Evolutionary conservation across 140 eudicot species (phyloP).

Genomic region (Anethum foeniculum): DNA sequence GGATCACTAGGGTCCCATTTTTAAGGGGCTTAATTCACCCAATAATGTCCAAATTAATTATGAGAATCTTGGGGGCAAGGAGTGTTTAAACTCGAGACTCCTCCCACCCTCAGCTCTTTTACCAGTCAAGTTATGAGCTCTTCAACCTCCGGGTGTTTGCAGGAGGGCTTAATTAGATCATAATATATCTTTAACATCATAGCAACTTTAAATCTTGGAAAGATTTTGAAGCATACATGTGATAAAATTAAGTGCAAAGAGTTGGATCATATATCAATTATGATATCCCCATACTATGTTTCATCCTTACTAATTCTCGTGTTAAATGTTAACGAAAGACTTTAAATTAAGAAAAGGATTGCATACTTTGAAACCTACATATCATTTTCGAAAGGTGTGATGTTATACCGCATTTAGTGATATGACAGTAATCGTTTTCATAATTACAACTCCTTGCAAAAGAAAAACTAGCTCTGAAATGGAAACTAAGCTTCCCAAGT

Average conservation of each 20-base stretch:
- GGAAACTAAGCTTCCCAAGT: neutral
- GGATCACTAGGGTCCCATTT: too few relatives aligned
- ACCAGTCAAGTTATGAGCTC: too few relatives aligned
- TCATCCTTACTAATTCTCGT: neutral
- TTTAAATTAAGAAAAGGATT: neutral
- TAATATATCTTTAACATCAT: too few relatives aligned
- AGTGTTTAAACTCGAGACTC: too few relatives aligned
- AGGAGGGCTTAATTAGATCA: too few relatives aligned
- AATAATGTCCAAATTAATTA: too few relatives aligned
- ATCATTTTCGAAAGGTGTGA: neutral
- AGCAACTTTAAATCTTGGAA: neutral
- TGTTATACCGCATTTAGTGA: neutral
- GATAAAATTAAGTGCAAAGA: neutral
- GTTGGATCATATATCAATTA: neutral
- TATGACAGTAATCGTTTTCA: neutral
- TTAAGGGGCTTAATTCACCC: too few relatives aligned
- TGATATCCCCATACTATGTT: neutral
- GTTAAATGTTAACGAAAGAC: neutral
- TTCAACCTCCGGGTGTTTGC: too few relatives aligned
- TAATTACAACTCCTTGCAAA: neutral
- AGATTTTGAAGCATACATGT: neutral
- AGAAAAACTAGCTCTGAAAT: neutral
- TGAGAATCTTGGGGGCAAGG: too few relatives aligned
- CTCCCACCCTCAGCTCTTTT: too few relatives aligned
- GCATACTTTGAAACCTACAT: neutral